Conservation (phyloP, 2,329 filamentous ascomycete genomes). For the Myriosclerotinia scirpicola region DNA sequence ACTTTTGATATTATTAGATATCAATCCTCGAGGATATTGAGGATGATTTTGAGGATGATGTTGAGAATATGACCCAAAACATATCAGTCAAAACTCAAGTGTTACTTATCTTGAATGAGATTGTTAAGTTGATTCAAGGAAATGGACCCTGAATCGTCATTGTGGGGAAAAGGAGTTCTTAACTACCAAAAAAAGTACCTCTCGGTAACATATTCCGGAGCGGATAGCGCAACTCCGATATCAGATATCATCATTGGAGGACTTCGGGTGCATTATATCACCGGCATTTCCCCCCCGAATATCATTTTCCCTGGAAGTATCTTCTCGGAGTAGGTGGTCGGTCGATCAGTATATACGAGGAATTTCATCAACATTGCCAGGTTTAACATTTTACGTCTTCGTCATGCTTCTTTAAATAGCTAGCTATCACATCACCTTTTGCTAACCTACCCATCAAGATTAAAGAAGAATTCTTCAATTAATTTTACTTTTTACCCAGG, state of each 20-base stretch:
- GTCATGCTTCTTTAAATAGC: neutral
- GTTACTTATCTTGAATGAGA: neutral
- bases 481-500: neutral
- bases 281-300: neutral
- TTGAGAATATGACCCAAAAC: neutral
- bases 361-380: neutral
- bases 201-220: conserved; percentile 9
- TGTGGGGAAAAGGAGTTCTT: neutral
- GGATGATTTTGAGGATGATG: no score
- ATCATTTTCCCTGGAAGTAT: neutral
- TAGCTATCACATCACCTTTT: conserved; percentile 1
- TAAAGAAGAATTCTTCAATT: neutral
- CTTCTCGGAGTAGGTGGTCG: neutral
- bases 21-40: neutral
- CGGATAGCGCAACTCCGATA: neutral
- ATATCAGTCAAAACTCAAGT: neutral
- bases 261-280: neutral
- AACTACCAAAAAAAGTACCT: neutral
- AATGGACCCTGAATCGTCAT: conserved; percentile 19
- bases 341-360: neutral
- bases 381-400: neutral
- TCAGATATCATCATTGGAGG: conserved; percentile 2
- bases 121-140: conserved; percentile 7
- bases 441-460: neutral
- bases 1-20: neutral